Percentiles rank a stretch among this genome's conserved stretches.
These are phyloP conservation scores for Tetrapisispora fleetii DNA, from an alignment of 805 yeast species.

Conservation along the genomic window DNA sequence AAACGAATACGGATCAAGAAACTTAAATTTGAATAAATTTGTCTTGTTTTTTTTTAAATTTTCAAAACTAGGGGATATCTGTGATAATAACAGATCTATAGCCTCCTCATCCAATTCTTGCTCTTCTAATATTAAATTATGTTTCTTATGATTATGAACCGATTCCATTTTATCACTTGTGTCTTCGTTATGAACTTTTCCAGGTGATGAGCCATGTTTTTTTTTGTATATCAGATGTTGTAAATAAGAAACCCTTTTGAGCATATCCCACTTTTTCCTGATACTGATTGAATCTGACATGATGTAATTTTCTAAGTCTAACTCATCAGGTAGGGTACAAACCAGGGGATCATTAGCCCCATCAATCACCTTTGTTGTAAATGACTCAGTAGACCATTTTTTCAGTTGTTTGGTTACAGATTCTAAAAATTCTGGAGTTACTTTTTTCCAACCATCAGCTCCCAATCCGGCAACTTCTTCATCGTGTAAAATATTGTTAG, in stretches of 20 bases:
- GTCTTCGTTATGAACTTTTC: not conserved
- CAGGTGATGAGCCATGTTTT: constrained; percentile 20
- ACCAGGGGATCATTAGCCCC: constrained; percentile 20
- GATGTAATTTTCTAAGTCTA: constrained; percentile 48
- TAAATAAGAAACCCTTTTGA: constrained; percentile 60
- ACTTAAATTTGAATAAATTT: constrained; percentile 28
- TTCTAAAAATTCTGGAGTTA: constrained; percentile 42
- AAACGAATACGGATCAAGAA: constrained; percentile 80
- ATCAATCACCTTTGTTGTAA: constrained; percentile 28
- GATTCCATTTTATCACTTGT: not conserved
- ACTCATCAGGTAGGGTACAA: constrained; percentile 43
- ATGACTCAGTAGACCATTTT: constrained; percentile 43
- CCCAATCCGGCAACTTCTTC: constrained; percentile 75
- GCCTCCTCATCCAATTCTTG: constrained; percentile 24
- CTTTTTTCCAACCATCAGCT: constrained; percentile 45
- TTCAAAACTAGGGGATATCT: constrained; percentile 17
- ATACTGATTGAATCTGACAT: constrained; percentile 38
- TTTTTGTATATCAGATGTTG: constrained; percentile 55
- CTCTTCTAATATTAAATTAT: constrained; percentile 13
- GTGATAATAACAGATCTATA: constrained; percentile 20
- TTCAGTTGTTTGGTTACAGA: constrained; percentile 47
- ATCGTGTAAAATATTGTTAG: constrained; percentile 51
- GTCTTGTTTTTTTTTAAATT: constrained; percentile 4
- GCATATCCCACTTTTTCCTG: constrained; percentile 56
- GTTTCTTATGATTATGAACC: constrained; percentile 5